Conservation (phyloP, 2,329 filamentous ascomycete genomes). For the Colletotrichum lupini region DNA sequence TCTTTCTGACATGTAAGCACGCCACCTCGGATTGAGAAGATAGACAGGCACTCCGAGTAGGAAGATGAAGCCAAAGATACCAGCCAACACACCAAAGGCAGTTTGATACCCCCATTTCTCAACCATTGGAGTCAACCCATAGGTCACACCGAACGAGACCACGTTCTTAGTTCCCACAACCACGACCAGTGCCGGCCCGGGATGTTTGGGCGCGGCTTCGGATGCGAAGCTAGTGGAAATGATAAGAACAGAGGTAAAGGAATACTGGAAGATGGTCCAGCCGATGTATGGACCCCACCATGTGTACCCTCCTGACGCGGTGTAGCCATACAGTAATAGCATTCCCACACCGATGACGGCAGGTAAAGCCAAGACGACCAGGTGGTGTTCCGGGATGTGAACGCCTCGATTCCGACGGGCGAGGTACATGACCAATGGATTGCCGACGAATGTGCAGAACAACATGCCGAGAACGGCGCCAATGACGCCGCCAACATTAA, state of each 20-base stretch:
- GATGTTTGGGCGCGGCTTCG: constrained; percentile 47
- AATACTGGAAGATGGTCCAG: constrained; percentile 41
- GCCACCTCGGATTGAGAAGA: constrained; percentile 37
- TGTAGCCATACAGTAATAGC: constrained; percentile 37
- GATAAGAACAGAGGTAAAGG: constrained; percentile 44
- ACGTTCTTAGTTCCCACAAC: constrained; percentile 48
- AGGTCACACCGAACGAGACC: constrained; percentile 45
- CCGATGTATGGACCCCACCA: constrained; percentile 43
- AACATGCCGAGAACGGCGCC: constrained; percentile 49
- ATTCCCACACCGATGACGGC: constrained; percentile 36
- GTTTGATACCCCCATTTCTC: constrained; percentile 33
- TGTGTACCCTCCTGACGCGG: constrained; percentile 11
- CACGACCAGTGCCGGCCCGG: constrained; percentile 46
- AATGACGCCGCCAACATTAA: constrained; percentile 60
- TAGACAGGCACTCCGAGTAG: constrained; percentile 39
- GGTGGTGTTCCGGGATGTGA: constrained; percentile 38
- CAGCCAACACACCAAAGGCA: constrained; percentile 37
- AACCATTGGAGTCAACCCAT: constrained; percentile 46
- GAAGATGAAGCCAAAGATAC: constrained; percentile 37
- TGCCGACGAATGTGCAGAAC: constrained; percentile 37
- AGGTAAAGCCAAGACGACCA: constrained; percentile 35
- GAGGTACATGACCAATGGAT: constrained; percentile 36
- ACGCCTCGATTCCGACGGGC: constrained; percentile 38
- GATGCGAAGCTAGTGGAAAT: constrained; percentile 47
- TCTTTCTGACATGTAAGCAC: constrained; percentile 13